Base-by-base conservation (phyloP, 352 stramenopile genomes). In the Pythium utonaiense region DNA sequence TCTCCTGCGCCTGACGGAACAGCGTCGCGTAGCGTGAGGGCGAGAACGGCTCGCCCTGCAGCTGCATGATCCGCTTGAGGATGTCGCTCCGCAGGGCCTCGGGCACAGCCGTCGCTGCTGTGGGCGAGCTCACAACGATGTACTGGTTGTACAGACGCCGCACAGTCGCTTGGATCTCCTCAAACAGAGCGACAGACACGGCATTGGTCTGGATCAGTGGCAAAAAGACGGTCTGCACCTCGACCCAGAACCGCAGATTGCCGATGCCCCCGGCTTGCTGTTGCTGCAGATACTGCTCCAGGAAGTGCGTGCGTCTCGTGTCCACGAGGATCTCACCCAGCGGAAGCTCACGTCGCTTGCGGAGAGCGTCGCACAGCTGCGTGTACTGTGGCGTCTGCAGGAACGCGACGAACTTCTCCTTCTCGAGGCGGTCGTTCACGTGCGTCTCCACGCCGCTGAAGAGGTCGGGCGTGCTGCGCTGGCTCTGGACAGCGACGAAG, bases 11-110 rank as follows among this genome's bases (percentile, higher is more conserved):
- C 12, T 69, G 68, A n/a, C 80, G 80, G 57, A 89, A 92, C 40
- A 92, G 66, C 38, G 62, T 80, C 6, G 80, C 83, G 31, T 90
- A 92, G 21, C 80, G 65, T 4, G 78, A 75, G 3, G 83, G 79
- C 2, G 83, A 89, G 56, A 92, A 92, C 16, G 83, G 77, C 54
- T 92, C 83, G 27, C 78, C 77, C 59, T 92, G 83, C 24, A 90
- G 70, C 53, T 73, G 66, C 66, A 92, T 73, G 44, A 92, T 89
- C 47, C 73, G 69, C 53, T 86, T 74, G 57, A 92, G 62, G 22
- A 77, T 86, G 22, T 77, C 80, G 21, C 75, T 86, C 34, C 80
- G 73, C 36, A 88, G 65, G 13, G 68, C 57, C 31, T 87, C 80
- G 6, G 78, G 66, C 16, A 92, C 60, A 19, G 71, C 38, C 10